phyloP scores from a whole-genome alignment of 257 asterid species.

The Jacaranda copaia region DNA sequence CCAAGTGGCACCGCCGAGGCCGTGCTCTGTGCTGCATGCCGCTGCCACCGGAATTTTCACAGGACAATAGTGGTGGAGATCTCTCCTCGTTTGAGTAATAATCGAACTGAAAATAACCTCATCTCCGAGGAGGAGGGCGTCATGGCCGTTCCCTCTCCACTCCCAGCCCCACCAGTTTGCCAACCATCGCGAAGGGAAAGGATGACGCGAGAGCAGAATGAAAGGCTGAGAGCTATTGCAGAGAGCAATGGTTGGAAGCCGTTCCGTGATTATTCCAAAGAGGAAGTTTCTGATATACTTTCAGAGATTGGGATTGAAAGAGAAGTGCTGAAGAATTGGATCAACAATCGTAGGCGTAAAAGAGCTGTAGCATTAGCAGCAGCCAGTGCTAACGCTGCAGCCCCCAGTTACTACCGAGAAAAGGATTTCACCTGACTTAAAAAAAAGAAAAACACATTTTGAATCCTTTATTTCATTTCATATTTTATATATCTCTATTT shows the following conservation, averaged over 20 bases:
- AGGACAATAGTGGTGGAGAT: slow-evolving; percentile 5
- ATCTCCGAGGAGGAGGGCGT: neutral
- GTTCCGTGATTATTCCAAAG: slow-evolving; percentile 23
- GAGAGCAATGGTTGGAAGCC: slow-evolving; percentile 29
- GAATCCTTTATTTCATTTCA: too few species aligned
- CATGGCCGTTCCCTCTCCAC: too few species aligned
- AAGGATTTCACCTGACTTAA: too few species aligned
- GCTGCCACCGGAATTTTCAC: slow-evolving; percentile 19
- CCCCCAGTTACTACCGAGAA: neutral
- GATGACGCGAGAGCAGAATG: neutral
- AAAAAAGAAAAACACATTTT: too few species aligned
- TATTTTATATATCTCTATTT: too few species aligned
- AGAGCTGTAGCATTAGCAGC: neutral
- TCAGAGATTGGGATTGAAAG: slow-evolving; percentile 14
- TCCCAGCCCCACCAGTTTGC: too few species aligned
- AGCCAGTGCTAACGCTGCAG: neutral
- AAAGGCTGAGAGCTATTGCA: neutral
- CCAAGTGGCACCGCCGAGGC: slow-evolving; percentile 2
- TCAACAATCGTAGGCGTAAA: neutral
- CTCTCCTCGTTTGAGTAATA: neutral
- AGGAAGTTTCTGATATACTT: slow-evolving; percentile 16
- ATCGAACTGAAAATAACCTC: neutral
- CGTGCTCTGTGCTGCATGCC: slow-evolving; percentile 7
- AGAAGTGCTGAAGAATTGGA: neutral
- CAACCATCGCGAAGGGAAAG: neutral